A percentile compares a stretch with the other conserved stretches of the same genome.
These are phyloP conservation scores for Hymenoscyphus occultus DNA, from an alignment of 2,329 filamentous ascomycete genomes.

Conservation along the genomic window DNA sequence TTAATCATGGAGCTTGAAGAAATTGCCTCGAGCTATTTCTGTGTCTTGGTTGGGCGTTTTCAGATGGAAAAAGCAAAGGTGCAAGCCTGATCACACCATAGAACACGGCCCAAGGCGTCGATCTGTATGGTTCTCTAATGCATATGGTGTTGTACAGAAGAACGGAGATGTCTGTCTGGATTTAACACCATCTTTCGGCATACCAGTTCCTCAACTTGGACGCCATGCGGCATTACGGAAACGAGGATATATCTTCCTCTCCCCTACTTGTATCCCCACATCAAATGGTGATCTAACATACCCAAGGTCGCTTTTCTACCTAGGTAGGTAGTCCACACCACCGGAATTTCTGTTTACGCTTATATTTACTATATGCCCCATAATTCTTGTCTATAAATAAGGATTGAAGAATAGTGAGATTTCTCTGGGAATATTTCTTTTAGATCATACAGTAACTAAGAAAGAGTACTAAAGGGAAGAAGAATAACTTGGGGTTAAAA, in stretches of 20 bases:
- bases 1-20: background rate
- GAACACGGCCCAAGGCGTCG: background rate
- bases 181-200: background rate
- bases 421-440: too few relatives aligned
- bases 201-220: background rate
- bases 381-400: too few relatives aligned
- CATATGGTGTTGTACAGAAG: background rate
- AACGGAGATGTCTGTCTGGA: background rate
- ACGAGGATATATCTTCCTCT: background rate
- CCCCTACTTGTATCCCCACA: too few relatives aligned
- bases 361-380: too few relatives aligned
- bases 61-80: constrained; percentile 3
- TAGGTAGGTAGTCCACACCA: too few relatives aligned
- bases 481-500: too few relatives aligned
- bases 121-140: background rate
- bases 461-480: too few relatives aligned
- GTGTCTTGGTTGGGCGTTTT: background rate
- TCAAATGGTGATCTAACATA: too few relatives aligned
- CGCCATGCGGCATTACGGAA: background rate
- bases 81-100: background rate
- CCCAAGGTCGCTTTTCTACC: too few relatives aligned
- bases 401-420: too few relatives aligned
- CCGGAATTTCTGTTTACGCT: too few relatives aligned
- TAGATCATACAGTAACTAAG: too few relatives aligned
- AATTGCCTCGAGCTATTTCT: background rate